Conservation (phyloP, 2,329 filamentous ascomycete genomes). For the Grosmannia clavigera region DNA sequence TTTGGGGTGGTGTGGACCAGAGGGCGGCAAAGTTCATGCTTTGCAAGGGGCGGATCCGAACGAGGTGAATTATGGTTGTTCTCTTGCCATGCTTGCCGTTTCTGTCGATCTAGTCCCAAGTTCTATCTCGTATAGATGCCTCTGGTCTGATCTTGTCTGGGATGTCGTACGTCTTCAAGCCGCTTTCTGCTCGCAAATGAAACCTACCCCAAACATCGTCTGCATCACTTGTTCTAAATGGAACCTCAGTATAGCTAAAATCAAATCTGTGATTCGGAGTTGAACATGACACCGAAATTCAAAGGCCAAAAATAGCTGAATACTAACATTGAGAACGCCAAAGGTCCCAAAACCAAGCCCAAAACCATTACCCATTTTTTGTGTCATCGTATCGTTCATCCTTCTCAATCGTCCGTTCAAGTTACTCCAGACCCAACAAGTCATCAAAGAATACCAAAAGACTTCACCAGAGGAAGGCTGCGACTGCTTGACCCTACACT, state of each 20-base stretch:
- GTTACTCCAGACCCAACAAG: not conserved
- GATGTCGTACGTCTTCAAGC: not conserved
- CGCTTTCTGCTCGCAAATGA: too few relatives aligned
- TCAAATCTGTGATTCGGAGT: too few relatives aligned
- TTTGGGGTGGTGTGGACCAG: not conserved
- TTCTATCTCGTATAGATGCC: not conserved
- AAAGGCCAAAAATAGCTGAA: not conserved
- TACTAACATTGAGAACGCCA: not conserved
- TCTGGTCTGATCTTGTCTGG: not conserved
- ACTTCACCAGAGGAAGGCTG: conserved; percentile 23
- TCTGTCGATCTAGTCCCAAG: not conserved
- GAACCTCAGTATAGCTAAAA: too few relatives aligned
- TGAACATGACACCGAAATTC: too few relatives aligned
- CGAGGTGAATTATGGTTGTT: not conserved
- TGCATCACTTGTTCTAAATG: too few relatives aligned
- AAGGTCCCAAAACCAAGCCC: not conserved
- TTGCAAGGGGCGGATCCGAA: too few relatives aligned
- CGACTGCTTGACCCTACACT: conserved; percentile 32
- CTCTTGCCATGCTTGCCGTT: not conserved
- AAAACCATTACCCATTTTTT: not conserved
- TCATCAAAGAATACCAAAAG: conserved; percentile 17
- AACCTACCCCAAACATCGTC: too few relatives aligned
- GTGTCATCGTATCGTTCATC: too few relatives aligned
- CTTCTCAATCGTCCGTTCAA: not conserved
- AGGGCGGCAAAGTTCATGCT: not conserved